Base-by-base conservation (phyloP, 164 flowering plant species). In the Protea cynaroides region DNA sequence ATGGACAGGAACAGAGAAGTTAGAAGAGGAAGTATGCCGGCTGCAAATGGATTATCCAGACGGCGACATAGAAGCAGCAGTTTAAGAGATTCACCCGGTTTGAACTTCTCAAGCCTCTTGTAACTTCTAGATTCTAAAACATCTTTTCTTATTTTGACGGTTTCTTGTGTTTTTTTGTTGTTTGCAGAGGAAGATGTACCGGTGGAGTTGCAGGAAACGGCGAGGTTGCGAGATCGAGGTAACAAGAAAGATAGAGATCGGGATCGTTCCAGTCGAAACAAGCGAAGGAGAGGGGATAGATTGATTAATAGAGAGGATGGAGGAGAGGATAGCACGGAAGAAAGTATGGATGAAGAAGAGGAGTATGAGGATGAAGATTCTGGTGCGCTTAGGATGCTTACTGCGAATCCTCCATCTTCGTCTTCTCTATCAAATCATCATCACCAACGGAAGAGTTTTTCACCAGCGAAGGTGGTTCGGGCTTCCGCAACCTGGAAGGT, bases 11-110 rank as follows among this genome's bases (percentile, higher is more conserved):
- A 75, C 61, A 79, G 98, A 79, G 97, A 91, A 56, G 81, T 73
- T 8, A 80, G 96, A 66, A 79, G 96, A 70, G 79, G 80, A 38
- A 72, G 74, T 57, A 79, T 83, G 78, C 80, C 81, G 34, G 80
- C 85, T 22, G 13, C 76, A 43, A 88, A 85, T 66, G 97, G 97
- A 29, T 73, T 90, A 56, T 59, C 90, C 0, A 74, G 94, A 56
- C 63, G 99, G 57, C 70, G 97, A 65, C 94, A 82, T 25, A 76
- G 97, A 65, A 82, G 74, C 50, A 78, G 69, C 68, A 77, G 89
- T 69, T 77, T 90, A 25, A 80, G 96, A 71, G 99, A 92, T 65
- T 95, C 97, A 0, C 96, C 97, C 74, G 97, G 99, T 89, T 66
- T 0, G 61, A 10, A 53, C 22, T 43, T 53, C 29, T 40, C 80